These are phyloP conservation scores for Selaginella moellendorffii DNA, from an alignment of 75 land plant species.

Conservation along the genomic window DNA sequence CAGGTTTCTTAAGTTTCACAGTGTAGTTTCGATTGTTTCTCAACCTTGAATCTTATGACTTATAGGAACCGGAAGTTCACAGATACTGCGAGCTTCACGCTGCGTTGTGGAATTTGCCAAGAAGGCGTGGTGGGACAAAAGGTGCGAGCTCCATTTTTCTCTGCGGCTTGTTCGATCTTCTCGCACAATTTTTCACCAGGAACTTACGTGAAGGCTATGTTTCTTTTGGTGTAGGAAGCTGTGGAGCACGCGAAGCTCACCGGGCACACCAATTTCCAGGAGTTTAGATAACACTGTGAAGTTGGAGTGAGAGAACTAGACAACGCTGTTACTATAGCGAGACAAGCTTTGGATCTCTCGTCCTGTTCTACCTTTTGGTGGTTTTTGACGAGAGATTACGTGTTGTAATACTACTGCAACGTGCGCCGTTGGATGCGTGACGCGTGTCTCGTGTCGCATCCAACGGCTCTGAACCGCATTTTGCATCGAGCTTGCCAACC, in stretches of 20 bases:
- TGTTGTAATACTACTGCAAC: no score
- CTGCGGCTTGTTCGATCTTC: background rate
- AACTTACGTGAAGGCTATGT: background rate
- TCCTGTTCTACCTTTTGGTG: no score
- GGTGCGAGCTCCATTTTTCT: conserved; percentile 26
- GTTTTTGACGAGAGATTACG: no score
- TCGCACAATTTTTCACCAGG: background rate
- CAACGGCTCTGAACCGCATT: background rate
- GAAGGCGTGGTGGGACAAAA: conserved; percentile 80
- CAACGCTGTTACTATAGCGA: no score
- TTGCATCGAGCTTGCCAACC: no score
- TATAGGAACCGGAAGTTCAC: conserved; percentile 42
- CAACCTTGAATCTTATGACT: conserved; percentile 5
- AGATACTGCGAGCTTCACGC: conserved; percentile 84
- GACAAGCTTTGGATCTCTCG: no score
- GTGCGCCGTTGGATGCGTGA: background rate
- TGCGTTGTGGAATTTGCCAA: conserved; percentile 94
- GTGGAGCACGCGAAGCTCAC: conserved; percentile 82
- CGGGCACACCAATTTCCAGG: conserved; percentile 93
- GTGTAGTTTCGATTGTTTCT: background rate
- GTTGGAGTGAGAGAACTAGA: no score
- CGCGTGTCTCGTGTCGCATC: background rate
- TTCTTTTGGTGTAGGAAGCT: conserved; percentile 50
- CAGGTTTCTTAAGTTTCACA: conserved; percentile 32
- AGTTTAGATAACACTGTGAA: conserved; percentile 39